Base-by-base conservation (phyloP, 495 filamentous ascomycete genomes). In the Aspergillus leporis region DNA sequence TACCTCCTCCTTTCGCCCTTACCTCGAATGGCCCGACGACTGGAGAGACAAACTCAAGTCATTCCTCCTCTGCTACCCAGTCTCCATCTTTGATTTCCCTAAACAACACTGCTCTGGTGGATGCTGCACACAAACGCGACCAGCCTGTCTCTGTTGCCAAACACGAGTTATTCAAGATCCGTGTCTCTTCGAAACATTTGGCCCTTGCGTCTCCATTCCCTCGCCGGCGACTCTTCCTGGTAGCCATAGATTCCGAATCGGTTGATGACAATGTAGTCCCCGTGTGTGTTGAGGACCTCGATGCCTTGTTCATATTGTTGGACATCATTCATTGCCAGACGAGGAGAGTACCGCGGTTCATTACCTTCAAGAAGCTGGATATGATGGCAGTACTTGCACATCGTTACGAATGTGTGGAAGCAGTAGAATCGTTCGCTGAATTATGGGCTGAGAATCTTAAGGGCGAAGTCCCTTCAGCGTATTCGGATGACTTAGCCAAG, bases 351-450 rank as follows among this genome's bases (percentile, higher is more conserved):
- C 81, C 81, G 0, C 51, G 61, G 4, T 34, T 52, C 0, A 41
- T 82, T 1, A 55, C 64, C 10, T 56, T 81, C 3, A 71, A 81
- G 2, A 73, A 70, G 9, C 70, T 84, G 6, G 73, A 72, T 0
- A 70, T 77, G 48, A 66, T 84, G 34, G 74, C 81, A 16, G 64
- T 76, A 4, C 62, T 86, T 22, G 74, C 78, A 13, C 76, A 84
- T 56, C 74, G 74, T 40, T 80, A 82, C 58, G 64, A 74, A 45
- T 75, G 80, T 51, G 61, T 63, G 10, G 80, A 83, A 47, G 76
- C 70, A 0, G 61, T 82, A 6, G 74, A 74, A 54, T 48, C 75
- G 0, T 79, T 73, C 48, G 70, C 74, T 4, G 69, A 77, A 1
- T 60, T 66, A 8, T 85, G 81, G 79, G 70, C 71, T 7, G 48